Evolutionary conservation across 345 rosid genomes (phyloP).

Genomic region (Clausena lansium): DNA sequence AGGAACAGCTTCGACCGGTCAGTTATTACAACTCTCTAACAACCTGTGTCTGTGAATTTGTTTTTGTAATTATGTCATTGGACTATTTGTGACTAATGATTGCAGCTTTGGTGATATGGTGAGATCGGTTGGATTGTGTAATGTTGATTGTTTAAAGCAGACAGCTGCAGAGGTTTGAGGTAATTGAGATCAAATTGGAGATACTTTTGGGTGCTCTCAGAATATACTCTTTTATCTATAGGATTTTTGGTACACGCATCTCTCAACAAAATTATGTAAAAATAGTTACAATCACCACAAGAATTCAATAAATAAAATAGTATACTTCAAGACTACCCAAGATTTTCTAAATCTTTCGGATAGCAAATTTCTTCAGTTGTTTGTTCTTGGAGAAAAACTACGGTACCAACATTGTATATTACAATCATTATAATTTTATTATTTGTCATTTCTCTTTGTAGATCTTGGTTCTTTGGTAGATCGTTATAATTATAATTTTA

Average conservation of each 20-base stretch:
- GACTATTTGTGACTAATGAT: constrained; percentile 5
- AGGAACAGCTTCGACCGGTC: constrained; percentile 86
- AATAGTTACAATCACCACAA: too few species aligned
- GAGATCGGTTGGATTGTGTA: constrained; percentile 79
- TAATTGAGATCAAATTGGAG: not conserved
- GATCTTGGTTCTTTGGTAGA: not conserved
- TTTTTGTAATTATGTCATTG: not conserved
- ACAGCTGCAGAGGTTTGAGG: constrained; percentile 42
- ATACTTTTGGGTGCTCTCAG: not conserved
- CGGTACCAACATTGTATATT: too few species aligned
- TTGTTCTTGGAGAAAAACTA: too few species aligned
- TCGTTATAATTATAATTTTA: too few species aligned
- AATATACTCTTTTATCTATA: too few species aligned
- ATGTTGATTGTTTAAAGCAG: constrained; percentile 66
- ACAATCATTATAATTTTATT: too few species aligned
- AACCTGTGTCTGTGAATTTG: not conserved
- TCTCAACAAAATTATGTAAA: too few species aligned
- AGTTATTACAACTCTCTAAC: constrained; percentile 7
- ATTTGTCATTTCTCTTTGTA: not conserved
- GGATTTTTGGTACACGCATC: too few species aligned
- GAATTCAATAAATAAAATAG: not conserved
- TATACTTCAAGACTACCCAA: too few species aligned
- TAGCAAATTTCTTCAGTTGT: too few species aligned
- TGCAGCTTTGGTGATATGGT: constrained; percentile 77
- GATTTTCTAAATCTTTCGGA: too few species aligned